These are phyloP conservation scores for Colletotrichum sp. DNA, from an alignment of 2,329 filamentous ascomycete genomes.

Conservation along the genomic window DNA sequence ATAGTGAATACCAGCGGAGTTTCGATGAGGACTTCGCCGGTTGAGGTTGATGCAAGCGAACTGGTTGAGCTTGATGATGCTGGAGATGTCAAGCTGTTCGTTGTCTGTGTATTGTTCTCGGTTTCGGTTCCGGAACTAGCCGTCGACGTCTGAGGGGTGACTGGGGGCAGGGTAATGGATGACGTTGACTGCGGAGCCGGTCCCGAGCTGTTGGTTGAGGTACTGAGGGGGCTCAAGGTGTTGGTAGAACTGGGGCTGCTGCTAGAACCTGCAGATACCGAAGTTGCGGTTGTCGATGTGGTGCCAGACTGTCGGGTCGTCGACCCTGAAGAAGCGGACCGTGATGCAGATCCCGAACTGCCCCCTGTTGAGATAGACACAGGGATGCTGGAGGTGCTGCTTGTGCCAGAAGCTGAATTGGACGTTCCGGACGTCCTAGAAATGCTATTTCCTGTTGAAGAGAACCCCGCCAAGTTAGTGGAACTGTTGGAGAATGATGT, in stretches of 20 bases:
- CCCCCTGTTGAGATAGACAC: not conserved
- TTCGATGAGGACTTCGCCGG: not conserved
- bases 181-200: not conserved
- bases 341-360: not conserved
- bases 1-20: not conserved
- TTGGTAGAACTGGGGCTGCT: not conserved
- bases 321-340: not conserved
- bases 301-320: not conserved
- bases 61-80: not conserved
- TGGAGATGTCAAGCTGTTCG: not conserved
- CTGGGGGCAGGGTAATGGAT: not conserved
- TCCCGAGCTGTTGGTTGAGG: not conserved
- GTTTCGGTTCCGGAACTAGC: not conserved
- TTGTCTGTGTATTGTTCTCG: not conserved
- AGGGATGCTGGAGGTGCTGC: not conserved
- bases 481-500: not conserved
- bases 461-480: not conserved
- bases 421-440: not conserved
- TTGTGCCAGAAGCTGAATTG: not conserved
- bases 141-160: not conserved
- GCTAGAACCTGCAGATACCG: not conserved
- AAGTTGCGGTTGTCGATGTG: not conserved
- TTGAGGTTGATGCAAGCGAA: not conserved
- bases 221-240: not conserved
- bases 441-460: not conserved